These are phyloP conservation scores for Pleodorina starrii DNA, from an alignment of 139 green algal species.

Conservation along the genomic window DNA sequence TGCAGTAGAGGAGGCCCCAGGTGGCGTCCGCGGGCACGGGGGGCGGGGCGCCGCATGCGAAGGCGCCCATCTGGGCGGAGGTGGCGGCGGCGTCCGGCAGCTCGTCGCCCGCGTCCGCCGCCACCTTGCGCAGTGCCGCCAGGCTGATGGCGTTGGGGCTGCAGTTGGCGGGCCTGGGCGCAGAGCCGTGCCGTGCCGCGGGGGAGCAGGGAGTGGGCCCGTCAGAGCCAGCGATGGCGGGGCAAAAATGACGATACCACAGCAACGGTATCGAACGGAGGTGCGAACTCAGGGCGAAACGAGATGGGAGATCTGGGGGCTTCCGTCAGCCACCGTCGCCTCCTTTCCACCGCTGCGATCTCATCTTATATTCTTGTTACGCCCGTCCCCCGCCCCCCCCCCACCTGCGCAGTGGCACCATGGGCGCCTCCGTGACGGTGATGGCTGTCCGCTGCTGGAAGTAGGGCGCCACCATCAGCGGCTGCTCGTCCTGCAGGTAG, in stretches of 20 bases:
- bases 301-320: too few species aligned
- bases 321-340: too few species aligned
- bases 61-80: neutral
- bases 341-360: too few species aligned
- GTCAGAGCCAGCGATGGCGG: too few species aligned
- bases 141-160: slow-evolving; percentile 18
- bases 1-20: slow-evolving; percentile 28
- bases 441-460: slow-evolving; percentile 37
- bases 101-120: neutral
- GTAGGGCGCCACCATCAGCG: neutral
- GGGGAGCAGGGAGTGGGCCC: too few species aligned
- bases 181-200: too few species aligned
- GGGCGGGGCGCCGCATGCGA: slow-evolving; percentile 21
- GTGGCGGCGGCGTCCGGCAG: neutral
- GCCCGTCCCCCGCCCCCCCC: too few species aligned
- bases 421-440: neutral
- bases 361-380: too few species aligned
- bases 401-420: slow-evolving; percentile 35
- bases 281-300: too few species aligned
- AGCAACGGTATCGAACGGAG: too few species aligned
- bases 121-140: slow-evolving; percentile 26
- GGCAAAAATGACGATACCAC: too few species aligned
- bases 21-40: neutral
- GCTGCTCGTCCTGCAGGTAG: slow-evolving; percentile 57
- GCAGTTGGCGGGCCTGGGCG: neutral